Base-by-base conservation (phyloP, 116 monocot species). In the Papilionanthe hybrid region DNA sequence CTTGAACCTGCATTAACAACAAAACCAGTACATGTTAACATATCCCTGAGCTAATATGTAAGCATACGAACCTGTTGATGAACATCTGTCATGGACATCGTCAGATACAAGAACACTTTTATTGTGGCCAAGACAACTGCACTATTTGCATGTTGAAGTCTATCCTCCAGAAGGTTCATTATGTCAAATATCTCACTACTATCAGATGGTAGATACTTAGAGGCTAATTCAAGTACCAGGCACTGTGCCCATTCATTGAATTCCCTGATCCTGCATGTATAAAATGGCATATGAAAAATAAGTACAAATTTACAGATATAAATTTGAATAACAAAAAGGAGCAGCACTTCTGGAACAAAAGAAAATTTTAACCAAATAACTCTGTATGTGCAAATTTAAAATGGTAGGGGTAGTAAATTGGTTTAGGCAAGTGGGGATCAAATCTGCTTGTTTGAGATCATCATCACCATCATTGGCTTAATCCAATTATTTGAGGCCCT, bases 161-260 rank as follows among this genome's bases (percentile, higher is more conserved):
- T 91, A 84, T 98, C 98, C 84, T 98, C 98, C 25, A 98, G 89
- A 78, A 98, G 91, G 82, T 98, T 98, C 94, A 98, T 98, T 77
- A 98, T 90, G 79, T 98, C 94, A 88, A 98, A 98, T 80, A 98
- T 94, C 50, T 98, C 98, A 75, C 79, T 91, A 80, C 74, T 93
- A 78, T 98, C 94, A 76, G 88, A 77, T 30, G 94, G 98, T 83
- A 94, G 86, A 73, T 94, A 98, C 73, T 94, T 98, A 9, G 94
- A 93, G 72, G 90, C 90, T 80, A 98, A 78, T 47, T 98, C 98
- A 81, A 98, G 98, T 50, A 98, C 77, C 25, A 93, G 87, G 85
- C 94, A 98, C 72, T 98, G 98, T 17, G 98, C 93, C 98, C 98
- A 98, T 79, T 98, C 98, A 87, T 85, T 98, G 87, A 98, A 98